These are phyloP conservation scores for Sugiyamaella floridensis DNA, from an alignment of 805 yeast genomes.

Conservation along the genomic window DNA sequence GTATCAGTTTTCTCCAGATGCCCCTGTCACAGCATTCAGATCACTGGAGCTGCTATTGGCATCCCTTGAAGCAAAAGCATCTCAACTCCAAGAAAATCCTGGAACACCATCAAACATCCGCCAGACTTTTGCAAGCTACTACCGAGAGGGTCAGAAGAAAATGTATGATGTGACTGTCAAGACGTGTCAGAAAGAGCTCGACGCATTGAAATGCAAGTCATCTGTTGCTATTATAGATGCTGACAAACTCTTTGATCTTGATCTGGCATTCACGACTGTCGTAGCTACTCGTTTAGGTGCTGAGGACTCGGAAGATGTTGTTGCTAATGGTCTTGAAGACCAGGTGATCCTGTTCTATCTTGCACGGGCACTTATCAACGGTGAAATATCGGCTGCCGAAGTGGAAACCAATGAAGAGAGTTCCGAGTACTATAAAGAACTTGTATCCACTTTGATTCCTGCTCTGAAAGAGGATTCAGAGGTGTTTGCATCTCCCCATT, in stretches of 20 bases:
- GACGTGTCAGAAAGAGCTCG: constrained; percentile 1
- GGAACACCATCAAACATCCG: constrained; percentile 1
- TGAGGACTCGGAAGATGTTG: constrained; percentile 5
- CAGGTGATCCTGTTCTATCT: constrained; percentile 9
- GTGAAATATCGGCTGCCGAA: background rate
- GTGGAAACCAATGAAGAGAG: background rate
- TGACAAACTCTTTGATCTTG: background rate
- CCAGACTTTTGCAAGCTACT: constrained; percentile 4
- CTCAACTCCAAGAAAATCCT: background rate
- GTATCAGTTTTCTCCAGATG: background rate
- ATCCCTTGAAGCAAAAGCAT: background rate
- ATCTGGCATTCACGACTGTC: constrained; percentile 2
- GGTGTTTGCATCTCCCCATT: background rate
- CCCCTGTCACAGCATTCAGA: background rate
- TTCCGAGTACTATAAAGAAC: constrained; percentile 1
- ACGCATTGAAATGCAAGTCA: background rate
- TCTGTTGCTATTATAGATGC: constrained; percentile 2
- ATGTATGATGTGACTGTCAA: constrained; percentile 4
- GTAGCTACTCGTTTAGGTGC: constrained; percentile 1
- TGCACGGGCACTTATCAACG: constrained; percentile 4
- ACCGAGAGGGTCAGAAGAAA: constrained; percentile 6
- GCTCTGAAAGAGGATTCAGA: background rate
- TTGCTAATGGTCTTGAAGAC: constrained; percentile 13
- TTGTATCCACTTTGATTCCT: background rate
- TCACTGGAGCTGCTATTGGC: background rate